phyloP scores from a whole-genome alignment of 1,284 basidiomycete genomes.

The Ganoderma leucocontextum region DNA sequence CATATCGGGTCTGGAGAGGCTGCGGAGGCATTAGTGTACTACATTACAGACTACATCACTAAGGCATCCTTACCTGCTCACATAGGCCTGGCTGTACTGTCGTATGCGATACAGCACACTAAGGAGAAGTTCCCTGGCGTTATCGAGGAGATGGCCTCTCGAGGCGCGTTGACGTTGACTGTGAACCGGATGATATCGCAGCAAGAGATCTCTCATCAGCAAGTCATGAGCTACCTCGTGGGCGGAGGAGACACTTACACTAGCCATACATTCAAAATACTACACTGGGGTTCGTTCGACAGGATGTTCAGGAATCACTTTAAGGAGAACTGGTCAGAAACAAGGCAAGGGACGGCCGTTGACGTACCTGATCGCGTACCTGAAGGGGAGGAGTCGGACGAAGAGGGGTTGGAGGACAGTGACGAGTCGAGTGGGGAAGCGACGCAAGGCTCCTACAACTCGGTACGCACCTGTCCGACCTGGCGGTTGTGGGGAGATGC shows the following conservation, averaged over 20 bases:
- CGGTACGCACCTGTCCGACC: too few relatives aligned
- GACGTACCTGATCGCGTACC: background rate
- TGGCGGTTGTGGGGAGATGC: too few relatives aligned
- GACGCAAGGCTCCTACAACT: too few relatives aligned
- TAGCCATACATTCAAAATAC: background rate
- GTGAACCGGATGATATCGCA: background rate
- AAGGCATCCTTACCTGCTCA: background rate
- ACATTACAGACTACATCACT: background rate
- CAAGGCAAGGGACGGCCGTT: background rate
- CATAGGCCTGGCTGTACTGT: background rate
- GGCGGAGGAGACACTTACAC: background rate
- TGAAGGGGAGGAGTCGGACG: too few relatives aligned
- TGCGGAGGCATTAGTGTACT: background rate
- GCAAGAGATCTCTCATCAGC: background rate
- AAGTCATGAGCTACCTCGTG: background rate
- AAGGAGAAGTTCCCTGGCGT: background rate
- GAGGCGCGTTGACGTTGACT: background rate
- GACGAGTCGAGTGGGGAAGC: too few relatives aligned
- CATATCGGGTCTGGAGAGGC: background rate
- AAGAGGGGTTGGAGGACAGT: too few relatives aligned
- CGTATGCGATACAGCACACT: background rate
- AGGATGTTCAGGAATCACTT: background rate
- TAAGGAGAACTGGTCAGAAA: fast-evolving
- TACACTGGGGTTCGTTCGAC: background rate
- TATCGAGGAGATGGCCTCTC: background rate